phyloP scores from a whole-genome alignment of 2,329 filamentous ascomycete genomes.

The Neopestalotiopsis sp. region DNA sequence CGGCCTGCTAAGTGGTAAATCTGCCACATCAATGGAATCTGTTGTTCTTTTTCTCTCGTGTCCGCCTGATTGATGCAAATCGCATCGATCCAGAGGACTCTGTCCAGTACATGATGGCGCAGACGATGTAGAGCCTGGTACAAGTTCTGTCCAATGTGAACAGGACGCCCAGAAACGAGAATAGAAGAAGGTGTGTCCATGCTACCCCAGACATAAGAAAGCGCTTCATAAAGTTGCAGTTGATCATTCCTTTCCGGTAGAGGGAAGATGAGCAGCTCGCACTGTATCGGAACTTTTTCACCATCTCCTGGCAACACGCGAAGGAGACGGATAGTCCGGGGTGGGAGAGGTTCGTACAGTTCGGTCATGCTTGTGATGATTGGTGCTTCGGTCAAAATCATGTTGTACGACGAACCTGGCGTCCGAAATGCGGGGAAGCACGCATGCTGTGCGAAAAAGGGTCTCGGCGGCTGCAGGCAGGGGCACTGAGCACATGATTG shows the following conservation, averaged over 20 bases:
- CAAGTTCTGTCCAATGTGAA: background rate
- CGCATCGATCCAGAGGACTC: background rate
- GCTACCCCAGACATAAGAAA: slow-evolving; percentile 3
- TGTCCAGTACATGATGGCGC: background rate
- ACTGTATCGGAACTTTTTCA: background rate
- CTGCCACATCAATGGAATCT: background rate
- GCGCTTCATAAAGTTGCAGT: background rate
- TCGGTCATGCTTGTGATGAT: background rate
- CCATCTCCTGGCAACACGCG: background rate
- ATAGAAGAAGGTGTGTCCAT: background rate
- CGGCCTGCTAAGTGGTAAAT: background rate
- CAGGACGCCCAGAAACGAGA: background rate
- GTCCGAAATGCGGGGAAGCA: background rate
- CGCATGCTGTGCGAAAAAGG: no score
- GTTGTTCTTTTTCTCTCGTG: background rate
- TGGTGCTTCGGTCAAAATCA: background rate
- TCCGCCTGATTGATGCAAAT: background rate
- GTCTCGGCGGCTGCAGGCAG: no score
- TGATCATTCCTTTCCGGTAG: background rate
- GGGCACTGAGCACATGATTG: no score
- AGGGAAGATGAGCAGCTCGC: background rate
- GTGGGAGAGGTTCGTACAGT: background rate
- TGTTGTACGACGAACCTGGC: background rate
- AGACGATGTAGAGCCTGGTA: background rate
- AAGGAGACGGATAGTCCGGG: background rate